A percentile compares a stretch with the other conserved stretches of the same genome.
phyloP scores from a whole-genome alignment of 352 stramenopile genomes.

The Phytophthora sp. region DNA sequence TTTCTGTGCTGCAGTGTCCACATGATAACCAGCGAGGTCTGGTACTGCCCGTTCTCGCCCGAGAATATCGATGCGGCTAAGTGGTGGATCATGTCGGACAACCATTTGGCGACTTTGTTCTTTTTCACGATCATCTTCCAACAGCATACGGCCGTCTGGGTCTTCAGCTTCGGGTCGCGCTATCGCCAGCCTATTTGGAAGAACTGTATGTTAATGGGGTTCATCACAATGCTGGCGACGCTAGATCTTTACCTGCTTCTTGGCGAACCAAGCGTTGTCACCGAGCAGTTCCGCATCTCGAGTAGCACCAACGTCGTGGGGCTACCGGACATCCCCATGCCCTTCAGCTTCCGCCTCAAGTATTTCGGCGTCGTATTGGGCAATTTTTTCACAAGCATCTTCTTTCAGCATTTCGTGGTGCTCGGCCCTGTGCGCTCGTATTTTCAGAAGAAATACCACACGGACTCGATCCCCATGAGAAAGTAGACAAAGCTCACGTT shows the following conservation, averaged over 20 bases:
- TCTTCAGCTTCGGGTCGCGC: constrained; percentile 49
- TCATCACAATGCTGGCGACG: constrained; percentile 28
- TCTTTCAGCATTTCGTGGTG: constrained; percentile 47
- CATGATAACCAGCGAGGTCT: constrained; percentile 38
- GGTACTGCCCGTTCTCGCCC: constrained; percentile 54
- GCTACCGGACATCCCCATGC: constrained; percentile 52
- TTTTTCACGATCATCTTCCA: constrained; percentile 45
- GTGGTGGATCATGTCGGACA: constrained; percentile 58
- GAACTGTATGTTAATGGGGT: constrained; percentile 45
- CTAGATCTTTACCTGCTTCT: constrained; percentile 52
- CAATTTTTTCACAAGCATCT: constrained; percentile 33
- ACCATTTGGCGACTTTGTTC: constrained; percentile 41
- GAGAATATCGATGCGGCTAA: constrained; percentile 46
- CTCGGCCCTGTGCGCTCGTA: constrained; percentile 45
- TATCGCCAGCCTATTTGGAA: constrained; percentile 55
- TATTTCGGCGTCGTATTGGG: constrained; percentile 40
- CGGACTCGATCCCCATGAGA: constrained; percentile 36
- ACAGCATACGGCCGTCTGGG: constrained; percentile 38
- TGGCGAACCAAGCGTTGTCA: constrained; percentile 43
- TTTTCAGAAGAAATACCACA: constrained; percentile 46
- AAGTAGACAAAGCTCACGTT: too few species aligned
- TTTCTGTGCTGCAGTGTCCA: constrained; percentile 43
- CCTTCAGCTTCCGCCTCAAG: constrained; percentile 45
- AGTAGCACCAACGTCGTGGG: constrained; percentile 61
- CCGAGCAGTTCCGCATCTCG: constrained; percentile 58